Percentiles rank a stretch among this genome's conserved stretches.
These are phyloP conservation scores for Agrocybe chaxingu DNA, from an alignment of 768 basidiomycete genomes.

Conservation along the genomic window DNA sequence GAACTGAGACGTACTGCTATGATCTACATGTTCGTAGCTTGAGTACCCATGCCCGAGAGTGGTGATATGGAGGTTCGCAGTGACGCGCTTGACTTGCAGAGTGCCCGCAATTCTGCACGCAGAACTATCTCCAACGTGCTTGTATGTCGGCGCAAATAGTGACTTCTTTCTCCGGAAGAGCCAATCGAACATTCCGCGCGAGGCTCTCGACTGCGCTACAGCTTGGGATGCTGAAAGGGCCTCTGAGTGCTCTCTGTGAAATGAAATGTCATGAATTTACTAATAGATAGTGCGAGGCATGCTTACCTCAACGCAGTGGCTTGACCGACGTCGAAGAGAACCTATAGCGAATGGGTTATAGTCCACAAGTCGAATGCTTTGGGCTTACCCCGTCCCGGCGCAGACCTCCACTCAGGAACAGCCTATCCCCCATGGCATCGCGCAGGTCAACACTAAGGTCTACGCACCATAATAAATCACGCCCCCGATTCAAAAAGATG, in stretches of 20 bases:
- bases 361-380: background rate
- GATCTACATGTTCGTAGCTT: conserved; percentile 83
- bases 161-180: conserved; percentile 42
- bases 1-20: conserved; percentile 55
- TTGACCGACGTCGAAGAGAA: conserved; percentile 77
- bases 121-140: conserved; percentile 60
- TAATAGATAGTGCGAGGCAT: background rate
- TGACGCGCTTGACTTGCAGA: conserved; percentile 83
- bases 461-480: conserved; percentile 25
- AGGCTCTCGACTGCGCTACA: conserved; percentile 67
- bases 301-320: conserved; percentile 67
- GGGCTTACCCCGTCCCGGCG: conserved; percentile 76
- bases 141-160: conserved; percentile 70
- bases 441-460: conserved; percentile 86
- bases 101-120: conserved; percentile 89
- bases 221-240: conserved; percentile 69
- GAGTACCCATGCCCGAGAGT: conserved; percentile 94
- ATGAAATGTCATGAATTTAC: conserved; percentile 1
- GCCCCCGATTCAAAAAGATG: background rate
- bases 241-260: conserved; percentile 55
- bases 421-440: conserved; percentile 90
- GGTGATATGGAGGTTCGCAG: conserved; percentile 92
- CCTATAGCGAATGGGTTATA: conserved; percentile 34
- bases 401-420: conserved; percentile 77
- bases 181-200: conserved; percentile 67